A percentile compares a stretch with the other conserved stretches of the same genome.
Evolutionary conservation across 1,139 yeast genomes (phyloP).

Genomic region (Geotrichum fermentans): DNA sequence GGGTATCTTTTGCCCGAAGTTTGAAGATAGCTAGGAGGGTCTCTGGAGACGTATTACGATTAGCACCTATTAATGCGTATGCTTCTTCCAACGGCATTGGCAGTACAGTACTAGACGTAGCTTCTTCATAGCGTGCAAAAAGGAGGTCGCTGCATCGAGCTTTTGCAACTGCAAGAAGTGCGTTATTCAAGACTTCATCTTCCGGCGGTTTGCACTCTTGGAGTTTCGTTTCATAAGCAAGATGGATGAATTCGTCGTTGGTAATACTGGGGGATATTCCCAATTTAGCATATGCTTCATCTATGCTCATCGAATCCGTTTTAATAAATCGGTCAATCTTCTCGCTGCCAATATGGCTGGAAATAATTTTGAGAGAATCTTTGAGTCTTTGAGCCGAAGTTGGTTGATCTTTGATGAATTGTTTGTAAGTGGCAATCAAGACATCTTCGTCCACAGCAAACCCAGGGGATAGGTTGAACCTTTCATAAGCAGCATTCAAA

Average conservation of each 20-base stretch:
- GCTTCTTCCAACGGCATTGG: conserved; percentile 54
- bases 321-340: conserved; percentile 45
- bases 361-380: conserved; percentile 27
- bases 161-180: conserved; percentile 57
- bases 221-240: conserved; percentile 18
- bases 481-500: conserved; percentile 49
- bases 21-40: conserved; percentile 29
- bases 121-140: conserved; percentile 32
- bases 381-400: conserved; percentile 20
- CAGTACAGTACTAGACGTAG: conserved; percentile 20
- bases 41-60: conserved; percentile 23
- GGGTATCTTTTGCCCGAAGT: conserved; percentile 34
- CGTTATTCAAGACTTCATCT: conserved; percentile 34
- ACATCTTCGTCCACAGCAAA: conserved; percentile 25
- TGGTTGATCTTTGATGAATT: conserved; percentile 21
- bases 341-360: conserved; percentile 37
- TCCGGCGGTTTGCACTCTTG: conserved; percentile 13
- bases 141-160: conserved; percentile 46
- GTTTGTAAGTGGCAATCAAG: conserved; percentile 30
- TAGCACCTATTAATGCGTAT: conserved; percentile 42
- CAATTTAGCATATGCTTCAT: conserved; percentile 47
- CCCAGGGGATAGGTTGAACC: conserved; percentile 44
- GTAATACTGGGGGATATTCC: conserved; percentile 12
- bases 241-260: conserved; percentile 19
- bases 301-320: conserved; percentile 51